Base-by-base conservation (phyloP, 768 basidiomycete species). In the Trametes cinnabarina region DNA sequence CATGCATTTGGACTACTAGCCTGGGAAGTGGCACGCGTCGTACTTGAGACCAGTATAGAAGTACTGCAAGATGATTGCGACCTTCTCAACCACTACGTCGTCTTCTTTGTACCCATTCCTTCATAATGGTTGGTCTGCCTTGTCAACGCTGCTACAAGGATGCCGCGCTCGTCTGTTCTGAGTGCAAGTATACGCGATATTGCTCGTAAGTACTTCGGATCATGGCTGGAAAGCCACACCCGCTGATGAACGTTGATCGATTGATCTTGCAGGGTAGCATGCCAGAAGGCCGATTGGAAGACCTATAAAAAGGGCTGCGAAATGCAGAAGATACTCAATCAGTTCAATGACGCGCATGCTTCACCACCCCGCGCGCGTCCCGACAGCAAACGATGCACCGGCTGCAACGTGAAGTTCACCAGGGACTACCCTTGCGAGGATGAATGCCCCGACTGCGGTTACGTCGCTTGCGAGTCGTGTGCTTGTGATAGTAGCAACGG, bases 301-400 rank as follows among this genome's bases (percentile, higher is more conserved):
- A 57, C 37, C 0, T 73, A 73, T 51, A 74, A 74, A 62, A 70
- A 69, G 39, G 71, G 69, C 44, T 74, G 74, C 56, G 65, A 70
- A 53, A 67, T 73, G 15, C 60, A 74, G 17, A 65, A 71, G 42
- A 66, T 66, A 44, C 43, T 74, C 11, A 66, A 70, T 55, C 25
- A 28, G 9, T 15, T 60, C n/a, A 51, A 60, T 17, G 48, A 49
- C 3, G 69, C 69, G 25, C 62, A 62, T 46, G 65, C 65, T 15
- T 64, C 65, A 12, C 58, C 64, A 35, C 70, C 65, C 6, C 57
- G 59, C 17, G 35, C 52, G 67, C 47, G 48, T 19, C 58, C 58
- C 1, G 22, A 34, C 22, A 44, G 19, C 14, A 26, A 41, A 4
- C 40, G 48, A 9, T 60, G 58, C 67, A 74, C 72, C 7, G 72